A percentile compares a stretch with the other conserved stretches of the same genome.
Conservation (phyloP, 768 basidiomycete species). For the Amanita pallidorosea region DNA sequence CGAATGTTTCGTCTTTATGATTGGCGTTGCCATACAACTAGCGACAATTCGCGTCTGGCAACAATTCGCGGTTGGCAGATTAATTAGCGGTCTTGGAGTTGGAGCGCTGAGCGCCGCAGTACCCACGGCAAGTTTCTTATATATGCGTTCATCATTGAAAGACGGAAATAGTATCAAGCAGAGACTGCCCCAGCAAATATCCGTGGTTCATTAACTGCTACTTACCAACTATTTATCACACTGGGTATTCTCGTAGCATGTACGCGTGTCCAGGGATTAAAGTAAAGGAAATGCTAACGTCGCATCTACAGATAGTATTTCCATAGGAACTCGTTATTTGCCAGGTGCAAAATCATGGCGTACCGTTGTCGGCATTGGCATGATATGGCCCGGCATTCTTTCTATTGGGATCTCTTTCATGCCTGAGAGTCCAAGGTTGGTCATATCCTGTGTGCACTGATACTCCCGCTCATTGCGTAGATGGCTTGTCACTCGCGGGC, state of each 20-base stretch:
- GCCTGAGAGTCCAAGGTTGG: slow-evolving; percentile 52
- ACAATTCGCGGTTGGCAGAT: slow-evolving; percentile 57
- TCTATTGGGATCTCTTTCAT: slow-evolving; percentile 57
- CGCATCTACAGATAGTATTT: slow-evolving; percentile 39
- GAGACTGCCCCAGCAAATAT: slow-evolving; percentile 66
- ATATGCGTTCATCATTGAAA: slow-evolving; percentile 2
- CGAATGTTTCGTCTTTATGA: slow-evolving; percentile 45
- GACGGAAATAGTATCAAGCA: slow-evolving; percentile 42
- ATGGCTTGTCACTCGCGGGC: slow-evolving; percentile 45
- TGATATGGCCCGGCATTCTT: slow-evolving; percentile 54
- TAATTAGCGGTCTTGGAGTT: slow-evolving; percentile 57
- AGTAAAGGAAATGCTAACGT: background rate
- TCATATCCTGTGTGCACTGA: background rate
- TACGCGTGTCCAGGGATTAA: slow-evolving; percentile 16
- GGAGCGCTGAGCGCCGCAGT: slow-evolving; percentile 60
- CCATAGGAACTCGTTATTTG: slow-evolving; percentile 51
- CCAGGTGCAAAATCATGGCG: slow-evolving; percentile 46
- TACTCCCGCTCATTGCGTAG: slow-evolving; percentile 14
- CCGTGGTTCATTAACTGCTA: slow-evolving; percentile 56
- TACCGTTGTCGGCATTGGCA: slow-evolving; percentile 46
- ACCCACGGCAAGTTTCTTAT: slow-evolving; percentile 34
- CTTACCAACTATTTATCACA: slow-evolving; percentile 57
- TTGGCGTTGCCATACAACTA: slow-evolving; percentile 56
- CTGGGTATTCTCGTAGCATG: slow-evolving; percentile 61
- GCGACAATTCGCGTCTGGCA: slow-evolving; percentile 42